phyloP scores from a whole-genome alignment of 2,329 filamentous ascomycete species.

The Colletotrichum sojae region DNA sequence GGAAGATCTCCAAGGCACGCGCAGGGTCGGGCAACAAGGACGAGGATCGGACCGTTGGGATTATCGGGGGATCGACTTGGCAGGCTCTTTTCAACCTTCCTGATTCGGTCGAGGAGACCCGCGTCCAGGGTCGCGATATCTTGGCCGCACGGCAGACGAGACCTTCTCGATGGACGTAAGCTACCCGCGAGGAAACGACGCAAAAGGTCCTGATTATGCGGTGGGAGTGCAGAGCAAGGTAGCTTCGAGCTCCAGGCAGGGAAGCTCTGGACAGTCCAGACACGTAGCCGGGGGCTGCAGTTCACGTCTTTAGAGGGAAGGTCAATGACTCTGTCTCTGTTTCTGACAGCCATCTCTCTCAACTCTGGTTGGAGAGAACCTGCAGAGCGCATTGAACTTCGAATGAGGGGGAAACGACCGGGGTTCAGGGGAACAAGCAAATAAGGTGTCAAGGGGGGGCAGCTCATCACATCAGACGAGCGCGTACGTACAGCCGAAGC shows the following conservation, averaged over 20 bases:
- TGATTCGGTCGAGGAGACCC: constrained; percentile 26
- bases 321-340: not conserved
- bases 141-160: constrained; percentile 9
- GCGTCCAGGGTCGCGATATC: constrained; percentile 12
- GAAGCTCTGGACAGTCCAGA: too few species aligned
- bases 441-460: constrained; percentile 9
- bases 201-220: constrained; percentile 24
- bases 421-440: constrained; percentile 13
- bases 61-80: constrained; percentile 2
- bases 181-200: not conserved
- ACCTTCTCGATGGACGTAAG: constrained; percentile 35
- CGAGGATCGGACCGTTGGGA: constrained; percentile 26
- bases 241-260: too few species aligned
- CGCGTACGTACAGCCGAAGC: constrained; percentile 1
- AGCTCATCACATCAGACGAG: constrained; percentile 28
- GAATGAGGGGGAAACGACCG: not conserved
- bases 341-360: too few species aligned
- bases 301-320: constrained; percentile 2
- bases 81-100: constrained; percentile 30
- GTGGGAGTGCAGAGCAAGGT: too few species aligned
- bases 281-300: too few species aligned
- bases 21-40: constrained; percentile 1
- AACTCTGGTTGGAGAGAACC: constrained; percentile 3
- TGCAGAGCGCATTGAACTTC: constrained; percentile 6
- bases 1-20: not conserved